Base-by-base conservation (phyloP, 352 stramenopile species). In the Pythium guiyangense region DNA sequence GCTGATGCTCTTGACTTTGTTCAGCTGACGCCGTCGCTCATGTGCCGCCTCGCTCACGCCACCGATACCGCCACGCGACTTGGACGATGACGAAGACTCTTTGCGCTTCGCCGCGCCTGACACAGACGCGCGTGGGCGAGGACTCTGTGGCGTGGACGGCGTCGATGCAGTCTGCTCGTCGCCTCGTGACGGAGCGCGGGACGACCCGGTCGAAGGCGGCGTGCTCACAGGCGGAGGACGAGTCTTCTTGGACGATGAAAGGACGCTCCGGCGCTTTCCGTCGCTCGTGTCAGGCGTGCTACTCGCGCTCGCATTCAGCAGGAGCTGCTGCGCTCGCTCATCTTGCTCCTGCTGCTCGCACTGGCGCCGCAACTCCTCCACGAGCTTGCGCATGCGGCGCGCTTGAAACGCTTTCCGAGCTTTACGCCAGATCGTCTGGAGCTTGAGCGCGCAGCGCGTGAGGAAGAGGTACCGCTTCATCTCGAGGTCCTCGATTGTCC, bases 361-460 rank as follows among this genome's bases (percentile, higher is more conserved):
- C 54, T 79, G 54, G 6, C 78, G 52, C 12, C 60, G 62, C 9
- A 84, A 35, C 44, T 79, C 74, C 20, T 79, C 74, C n/a, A 86
- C 53, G 14, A 79, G 59, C 29, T 67, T 55, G 29, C 66, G 39
- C 55, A 86, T 70, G 0, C 79, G 68, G 37, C 75, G 63, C 9
- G 67, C 70, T 39, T 69, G 64, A 34, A 88, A 64, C 20, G 66
- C 51, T 18, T 71, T 64, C n/a, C 67, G 64, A 17, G 74, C 74
- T 45, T 73, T 78, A 14, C 74, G 67, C 79, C 79, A 90, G 34
- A 79, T 67, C 17, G 52, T 66, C 68, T 90, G 80, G 8, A 90
- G 67, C 61, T 88, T 90, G 29, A 86, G 57, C 9, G 65, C 63
- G 31, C 77, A 85, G 0, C 80, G 72, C 14, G 67, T 54, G 39